These are phyloP conservation scores for Serpula lacrymans DNA, from an alignment of 768 basidiomycete genomes.

Conservation along the genomic window DNA sequence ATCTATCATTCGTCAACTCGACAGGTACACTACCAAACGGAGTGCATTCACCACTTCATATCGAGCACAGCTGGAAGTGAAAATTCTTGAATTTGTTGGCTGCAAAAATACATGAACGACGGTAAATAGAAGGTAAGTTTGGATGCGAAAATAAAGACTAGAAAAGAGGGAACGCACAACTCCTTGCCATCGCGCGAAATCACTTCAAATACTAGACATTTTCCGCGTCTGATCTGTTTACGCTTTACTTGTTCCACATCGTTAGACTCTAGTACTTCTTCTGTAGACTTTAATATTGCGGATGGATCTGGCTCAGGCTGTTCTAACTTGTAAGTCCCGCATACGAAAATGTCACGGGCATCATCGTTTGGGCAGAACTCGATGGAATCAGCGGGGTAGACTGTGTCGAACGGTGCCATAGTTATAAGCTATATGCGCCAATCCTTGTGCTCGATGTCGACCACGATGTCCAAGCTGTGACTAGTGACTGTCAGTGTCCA, in stretches of 20 bases:
- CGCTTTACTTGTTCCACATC: conserved; percentile 4
- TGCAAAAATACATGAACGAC: conserved; percentile 19
- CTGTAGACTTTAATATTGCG: conserved; percentile 2
- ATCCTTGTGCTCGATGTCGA: too few species aligned
- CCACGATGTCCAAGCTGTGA: too few species aligned
- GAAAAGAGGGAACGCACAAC: conserved; percentile 30
- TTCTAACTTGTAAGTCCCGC: conserved; percentile 89
- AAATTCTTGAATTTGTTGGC: conserved; percentile 63
- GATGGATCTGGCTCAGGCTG: conserved; percentile 27
- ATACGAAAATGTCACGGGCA: conserved; percentile 65
- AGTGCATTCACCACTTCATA: conserved; percentile 80
- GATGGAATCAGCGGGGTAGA: conserved; percentile 83
- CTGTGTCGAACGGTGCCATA: conserved; percentile 51
- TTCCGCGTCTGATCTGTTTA: conserved; percentile 54
- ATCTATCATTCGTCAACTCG: conserved; percentile 3
- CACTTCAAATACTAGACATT: conserved; percentile 67
- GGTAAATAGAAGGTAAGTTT: not conserved
- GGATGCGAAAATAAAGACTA: not conserved
- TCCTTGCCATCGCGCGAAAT: conserved; percentile 24
- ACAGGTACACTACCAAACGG: not conserved
- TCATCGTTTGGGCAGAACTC: conserved; percentile 82
- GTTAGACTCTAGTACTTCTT: not conserved
- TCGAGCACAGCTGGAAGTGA: conserved; percentile 83
- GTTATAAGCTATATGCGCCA: too few species aligned
- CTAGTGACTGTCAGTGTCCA: too few species aligned